These are phyloP conservation scores for Thielaviopsis musarum DNA, from an alignment of 2,329 filamentous ascomycete genomes.

Conservation along the genomic window DNA sequence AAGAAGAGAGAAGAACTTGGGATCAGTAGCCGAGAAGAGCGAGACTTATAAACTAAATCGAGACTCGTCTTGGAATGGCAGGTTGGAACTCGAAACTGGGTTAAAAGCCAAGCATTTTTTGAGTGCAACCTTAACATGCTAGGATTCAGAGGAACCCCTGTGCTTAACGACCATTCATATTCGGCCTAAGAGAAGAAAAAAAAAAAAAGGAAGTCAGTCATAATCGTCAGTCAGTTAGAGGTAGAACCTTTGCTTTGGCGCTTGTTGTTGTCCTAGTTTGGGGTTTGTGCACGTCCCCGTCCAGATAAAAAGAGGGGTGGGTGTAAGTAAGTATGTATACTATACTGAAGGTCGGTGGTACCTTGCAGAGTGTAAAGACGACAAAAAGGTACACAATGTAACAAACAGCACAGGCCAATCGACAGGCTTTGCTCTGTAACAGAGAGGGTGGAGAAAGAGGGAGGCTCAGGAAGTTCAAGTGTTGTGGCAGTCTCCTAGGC, in stretches of 20 bases:
- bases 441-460: not conserved
- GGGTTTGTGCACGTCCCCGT: not conserved
- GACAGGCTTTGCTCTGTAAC: not conserved
- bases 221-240: not conserved
- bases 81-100: not conserved
- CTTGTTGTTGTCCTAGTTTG: not conserved
- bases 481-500: not conserved
- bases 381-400: not conserved
- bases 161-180: not conserved
- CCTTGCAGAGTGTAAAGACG: not conserved
- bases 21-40: conserved; percentile 5
- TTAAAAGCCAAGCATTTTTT: not conserved
- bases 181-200: not conserved
- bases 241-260: not conserved
- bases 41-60: conserved; percentile 5
- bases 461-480: not conserved
- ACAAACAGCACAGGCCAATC: not conserved
- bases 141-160: not conserved
- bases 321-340: not conserved
- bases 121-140: conserved; percentile 3
- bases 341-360: not conserved
- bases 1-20: not conserved
- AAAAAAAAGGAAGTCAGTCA: not conserved
- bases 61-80: not conserved
- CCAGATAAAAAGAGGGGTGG: not conserved